These are phyloP conservation scores for Acacia melanoxylon DNA, from an alignment of 306 rosid genomes.

Conservation along the genomic window DNA sequence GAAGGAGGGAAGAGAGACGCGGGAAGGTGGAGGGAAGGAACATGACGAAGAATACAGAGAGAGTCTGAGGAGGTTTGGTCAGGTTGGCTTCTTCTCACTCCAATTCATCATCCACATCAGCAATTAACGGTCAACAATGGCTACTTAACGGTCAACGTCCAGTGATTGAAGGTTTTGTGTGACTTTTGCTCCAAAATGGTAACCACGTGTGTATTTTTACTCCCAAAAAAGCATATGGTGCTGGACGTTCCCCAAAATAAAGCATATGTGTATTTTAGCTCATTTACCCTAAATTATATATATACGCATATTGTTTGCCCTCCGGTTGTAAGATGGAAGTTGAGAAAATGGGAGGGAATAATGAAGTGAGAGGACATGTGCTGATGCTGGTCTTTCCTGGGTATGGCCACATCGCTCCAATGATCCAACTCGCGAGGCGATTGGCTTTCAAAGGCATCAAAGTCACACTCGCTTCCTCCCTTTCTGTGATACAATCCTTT, in stretches of 20 bases:
- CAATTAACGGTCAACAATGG: too few species aligned
- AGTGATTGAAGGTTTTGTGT: too few species aligned
- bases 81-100: neutral
- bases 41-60: slow-evolving; percentile 39
- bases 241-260: too few species aligned
- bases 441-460: neutral
- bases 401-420: neutral
- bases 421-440: neutral
- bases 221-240: too few species aligned
- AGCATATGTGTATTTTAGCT: too few species aligned
- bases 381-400: neutral
- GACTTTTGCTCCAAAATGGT: too few species aligned
- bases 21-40: slow-evolving; percentile 28
- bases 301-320: accelerated
- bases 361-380: neutral
- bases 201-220: too few species aligned
- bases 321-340: too few species aligned
- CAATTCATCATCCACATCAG: too few species aligned
- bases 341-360: neutral
- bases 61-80: neutral
- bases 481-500: neutral
- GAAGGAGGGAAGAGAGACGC: neutral
- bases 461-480: neutral
- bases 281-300: too few species aligned
- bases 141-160: too few species aligned